Conservation (phyloP, 768 basidiomycete species). For the Gymnopilus dilepis region DNA sequence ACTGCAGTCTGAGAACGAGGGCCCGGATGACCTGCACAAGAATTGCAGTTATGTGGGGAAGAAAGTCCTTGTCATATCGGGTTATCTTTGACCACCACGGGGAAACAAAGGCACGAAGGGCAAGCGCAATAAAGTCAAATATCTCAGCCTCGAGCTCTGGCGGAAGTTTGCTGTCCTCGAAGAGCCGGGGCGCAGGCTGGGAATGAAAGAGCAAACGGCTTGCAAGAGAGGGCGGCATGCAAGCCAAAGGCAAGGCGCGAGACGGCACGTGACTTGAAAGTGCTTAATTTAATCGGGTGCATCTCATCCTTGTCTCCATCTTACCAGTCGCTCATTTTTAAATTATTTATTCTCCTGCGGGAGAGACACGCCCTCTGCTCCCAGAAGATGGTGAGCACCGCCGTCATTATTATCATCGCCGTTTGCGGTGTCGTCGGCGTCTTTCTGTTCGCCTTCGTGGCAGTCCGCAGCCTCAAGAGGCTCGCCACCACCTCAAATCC, state of each 20-base stretch:
- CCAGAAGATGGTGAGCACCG: conserved; percentile 31
- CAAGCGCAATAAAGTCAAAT: conserved; percentile 82
- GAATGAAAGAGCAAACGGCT: conserved; percentile 70
- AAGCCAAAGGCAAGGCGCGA: not conserved
- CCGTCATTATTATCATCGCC: conserved; percentile 55
- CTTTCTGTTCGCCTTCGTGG: conserved; percentile 40
- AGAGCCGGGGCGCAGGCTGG: conserved; percentile 56
- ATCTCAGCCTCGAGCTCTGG: conserved; percentile 69
- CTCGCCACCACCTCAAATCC: conserved; percentile 43
- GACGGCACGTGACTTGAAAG: conserved; percentile 18
- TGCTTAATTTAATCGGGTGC: conserved; percentile 15
- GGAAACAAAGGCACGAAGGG: conserved; percentile 76
- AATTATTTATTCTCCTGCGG: conserved; percentile 17
- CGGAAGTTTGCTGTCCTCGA: conserved; percentile 46
- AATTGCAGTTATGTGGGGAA: conserved; percentile 70
- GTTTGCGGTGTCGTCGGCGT: conserved; percentile 49
- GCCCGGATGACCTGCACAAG: conserved; percentile 60
- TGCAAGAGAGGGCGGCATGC: conserved; percentile 37
- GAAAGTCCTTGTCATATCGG: conserved; percentile 82
- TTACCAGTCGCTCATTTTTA: conserved; percentile 12
- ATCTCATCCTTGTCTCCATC: conserved; percentile 6
- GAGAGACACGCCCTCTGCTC: conserved; percentile 2
- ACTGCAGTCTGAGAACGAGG: conserved; percentile 61
- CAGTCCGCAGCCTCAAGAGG: conserved; percentile 43
- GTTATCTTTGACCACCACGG: conserved; percentile 90